A percentile compares a stretch with the other conserved stretches of the same genome.
Conservation (phyloP, 352 stramenopile genomes). For the Blastocystis sp. region DNA sequence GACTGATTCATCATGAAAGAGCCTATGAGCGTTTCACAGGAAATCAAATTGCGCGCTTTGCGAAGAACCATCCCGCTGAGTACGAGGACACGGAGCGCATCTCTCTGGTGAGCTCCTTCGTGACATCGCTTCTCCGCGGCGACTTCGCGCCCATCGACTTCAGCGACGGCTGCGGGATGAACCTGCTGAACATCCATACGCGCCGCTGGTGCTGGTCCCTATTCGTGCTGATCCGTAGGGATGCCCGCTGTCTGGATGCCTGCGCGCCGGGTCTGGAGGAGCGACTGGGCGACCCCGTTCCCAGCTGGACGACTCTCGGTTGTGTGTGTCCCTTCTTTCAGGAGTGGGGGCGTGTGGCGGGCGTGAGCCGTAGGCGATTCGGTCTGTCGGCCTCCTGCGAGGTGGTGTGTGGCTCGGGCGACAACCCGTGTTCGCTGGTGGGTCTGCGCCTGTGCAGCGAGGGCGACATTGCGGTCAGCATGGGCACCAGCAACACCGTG, state of each 20-base stretch:
- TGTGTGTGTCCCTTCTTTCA: slow-evolving; percentile 56
- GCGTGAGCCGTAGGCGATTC: slow-evolving; percentile 44
- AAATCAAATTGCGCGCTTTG: slow-evolving; percentile 70
- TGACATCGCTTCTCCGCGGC: slow-evolving; percentile 68
- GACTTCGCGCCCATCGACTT: slow-evolving; percentile 63
- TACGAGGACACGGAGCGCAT: slow-evolving; percentile 66
- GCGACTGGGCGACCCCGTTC: slow-evolving; percentile 63
- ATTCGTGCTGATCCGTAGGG: neutral
- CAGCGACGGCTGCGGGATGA: slow-evolving; percentile 71
- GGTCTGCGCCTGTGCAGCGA: slow-evolving; percentile 64
- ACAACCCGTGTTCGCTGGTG: slow-evolving; percentile 71
- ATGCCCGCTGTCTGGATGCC: slow-evolving; percentile 45
- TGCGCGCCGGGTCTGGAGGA: slow-evolving; percentile 38
- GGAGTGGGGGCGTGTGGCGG: neutral
- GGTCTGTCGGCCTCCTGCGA: slow-evolving; percentile 17
- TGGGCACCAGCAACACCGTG: slow-evolving; percentile 72
- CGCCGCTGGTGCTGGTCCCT: neutral
- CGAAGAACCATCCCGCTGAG: slow-evolving; percentile 8
- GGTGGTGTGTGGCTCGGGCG: slow-evolving; percentile 70
- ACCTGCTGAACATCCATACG: slow-evolving; percentile 69
- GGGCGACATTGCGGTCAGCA: slow-evolving; percentile 69
- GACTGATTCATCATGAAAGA: slow-evolving; percentile 21
- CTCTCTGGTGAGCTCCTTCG: slow-evolving; percentile 70
- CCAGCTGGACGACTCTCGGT: slow-evolving; percentile 38
- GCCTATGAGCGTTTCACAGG: slow-evolving; percentile 72